These are phyloP conservation scores for Apophysomyces elegans DNA, from an alignment of 371 early-diverging fungal genomes.

Conservation along the genomic window DNA sequence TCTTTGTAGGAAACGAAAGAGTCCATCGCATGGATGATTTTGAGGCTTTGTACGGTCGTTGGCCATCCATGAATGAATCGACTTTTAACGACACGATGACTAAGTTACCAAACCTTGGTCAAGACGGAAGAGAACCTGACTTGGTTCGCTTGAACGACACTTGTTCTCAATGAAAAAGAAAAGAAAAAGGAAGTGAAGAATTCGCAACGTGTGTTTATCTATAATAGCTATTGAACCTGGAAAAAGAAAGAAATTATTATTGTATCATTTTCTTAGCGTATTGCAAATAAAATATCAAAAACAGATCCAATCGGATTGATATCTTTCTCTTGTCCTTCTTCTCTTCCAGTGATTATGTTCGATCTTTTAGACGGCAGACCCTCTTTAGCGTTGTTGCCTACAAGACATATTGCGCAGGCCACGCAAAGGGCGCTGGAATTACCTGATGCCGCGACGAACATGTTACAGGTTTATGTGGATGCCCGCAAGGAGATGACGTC, in stretches of 20 bases:
- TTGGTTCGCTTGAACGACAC: background rate
- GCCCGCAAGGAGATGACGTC: background rate
- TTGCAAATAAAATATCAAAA: background rate
- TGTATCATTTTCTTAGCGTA: background rate
- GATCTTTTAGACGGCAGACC: constrained; percentile 42
- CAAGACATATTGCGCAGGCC: constrained; percentile 25
- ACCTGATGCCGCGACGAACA: constrained; percentile 24
- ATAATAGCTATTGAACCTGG: background rate
- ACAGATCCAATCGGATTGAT: background rate
- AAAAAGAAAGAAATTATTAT: background rate
- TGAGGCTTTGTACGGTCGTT: background rate
- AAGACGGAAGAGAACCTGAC: background rate
- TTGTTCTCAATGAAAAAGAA: background rate
- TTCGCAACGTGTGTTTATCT: background rate
- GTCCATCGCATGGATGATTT: background rate
- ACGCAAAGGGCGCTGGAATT: constrained; percentile 21
- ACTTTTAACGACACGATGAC: background rate
- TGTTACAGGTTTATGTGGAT: constrained; percentile 24
- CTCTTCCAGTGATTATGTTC: constrained; percentile 22
- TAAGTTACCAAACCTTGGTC: background rate
- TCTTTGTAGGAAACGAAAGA: background rate
- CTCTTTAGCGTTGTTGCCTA: constrained; percentile 33
- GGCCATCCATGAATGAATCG: background rate
- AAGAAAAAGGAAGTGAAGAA: background rate
- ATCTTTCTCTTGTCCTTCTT: constrained; percentile 2